phyloP scores from a whole-genome alignment of 306 rosid genomes.

The Comarum palustre region DNA sequence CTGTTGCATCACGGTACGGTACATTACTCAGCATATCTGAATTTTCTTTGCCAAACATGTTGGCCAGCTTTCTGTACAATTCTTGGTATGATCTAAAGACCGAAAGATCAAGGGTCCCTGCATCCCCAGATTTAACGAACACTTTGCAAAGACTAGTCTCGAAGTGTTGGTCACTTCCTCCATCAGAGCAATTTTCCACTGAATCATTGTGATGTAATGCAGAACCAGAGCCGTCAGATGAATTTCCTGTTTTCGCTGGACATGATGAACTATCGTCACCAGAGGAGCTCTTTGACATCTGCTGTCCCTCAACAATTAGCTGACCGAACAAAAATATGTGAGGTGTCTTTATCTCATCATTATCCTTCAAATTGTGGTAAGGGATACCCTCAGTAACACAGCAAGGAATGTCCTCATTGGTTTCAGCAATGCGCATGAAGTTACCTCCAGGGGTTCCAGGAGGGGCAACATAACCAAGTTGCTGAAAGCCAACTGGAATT shows the following conservation, averaged over 20 bases:
- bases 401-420: constrained; percentile 47
- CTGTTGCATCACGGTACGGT: constrained; percentile 39
- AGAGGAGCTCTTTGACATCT: constrained; percentile 48
- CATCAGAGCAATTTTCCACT: constrained; percentile 61
- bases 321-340: constrained; percentile 82
- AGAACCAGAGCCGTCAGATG: constrained; percentile 56
- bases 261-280: constrained; percentile 53
- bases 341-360: constrained; percentile 47
- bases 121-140: constrained; percentile 30
- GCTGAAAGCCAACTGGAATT: constrained; percentile 46
- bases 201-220: constrained; percentile 48
- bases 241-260: constrained; percentile 49
- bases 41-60: constrained; percentile 43
- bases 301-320: constrained; percentile 58
- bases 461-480: constrained; percentile 37
- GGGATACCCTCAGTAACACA: constrained; percentile 57
- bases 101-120: constrained; percentile 38
- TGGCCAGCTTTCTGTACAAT: constrained; percentile 34
- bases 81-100: constrained; percentile 40
- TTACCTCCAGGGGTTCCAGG: constrained; percentile 35
- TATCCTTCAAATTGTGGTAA: constrained; percentile 46
- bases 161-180: constrained; percentile 49
- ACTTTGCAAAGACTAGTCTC: constrained; percentile 51
- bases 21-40: constrained; percentile 35
- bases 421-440: constrained; percentile 31